Evolutionary conservation across 768 basidiomycete species (phyloP).

Genomic region (Podaxis carcinomalis): DNA sequence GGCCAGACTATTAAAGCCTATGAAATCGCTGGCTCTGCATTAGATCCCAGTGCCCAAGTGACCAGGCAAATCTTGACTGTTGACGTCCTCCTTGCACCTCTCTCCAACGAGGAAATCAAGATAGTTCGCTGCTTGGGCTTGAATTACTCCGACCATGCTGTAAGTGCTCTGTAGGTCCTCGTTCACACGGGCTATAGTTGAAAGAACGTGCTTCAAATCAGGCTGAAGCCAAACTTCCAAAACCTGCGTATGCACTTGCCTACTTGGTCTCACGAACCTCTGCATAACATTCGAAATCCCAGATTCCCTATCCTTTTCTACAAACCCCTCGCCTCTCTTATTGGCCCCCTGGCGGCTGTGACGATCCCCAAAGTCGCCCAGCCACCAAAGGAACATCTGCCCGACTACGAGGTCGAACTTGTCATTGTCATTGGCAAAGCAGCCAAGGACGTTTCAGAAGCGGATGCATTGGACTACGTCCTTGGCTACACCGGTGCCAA

Average conservation of each 20-base stretch:
- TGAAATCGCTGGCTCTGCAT: conserved; percentile 67
- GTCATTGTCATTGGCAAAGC: conserved; percentile 80
- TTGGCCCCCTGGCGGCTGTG: conserved; percentile 66
- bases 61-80: conserved; percentile 65
- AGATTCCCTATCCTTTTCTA: conserved; percentile 77
- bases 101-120: conserved; percentile 62
- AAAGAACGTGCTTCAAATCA: conserved; percentile 21
- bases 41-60: conserved; percentile 64
- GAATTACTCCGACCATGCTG: conserved; percentile 86
- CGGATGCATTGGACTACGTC: conserved; percentile 81
- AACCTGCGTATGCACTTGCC: conserved; percentile 48
- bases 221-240: conserved; percentile 63
- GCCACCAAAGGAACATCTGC: conserved; percentile 63
- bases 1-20: conserved; percentile 57
- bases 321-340: conserved; percentile 67
- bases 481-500: conserved; percentile 80
- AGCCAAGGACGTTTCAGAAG: conserved; percentile 75
- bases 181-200: neutral
- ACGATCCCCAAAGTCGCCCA: conserved; percentile 64
- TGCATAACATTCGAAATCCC: neutral
- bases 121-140: conserved; percentile 74
- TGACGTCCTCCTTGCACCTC: conserved; percentile 62
- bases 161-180: conserved; percentile 20
- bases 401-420: conserved; percentile 83
- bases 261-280: neutral